A percentile compares a stretch with the other conserved stretches of the same genome.
These are phyloP conservation scores for Myrmaecium sp. DNA, from an alignment of 2,329 filamentous ascomycete species.

Conservation along the genomic window DNA sequence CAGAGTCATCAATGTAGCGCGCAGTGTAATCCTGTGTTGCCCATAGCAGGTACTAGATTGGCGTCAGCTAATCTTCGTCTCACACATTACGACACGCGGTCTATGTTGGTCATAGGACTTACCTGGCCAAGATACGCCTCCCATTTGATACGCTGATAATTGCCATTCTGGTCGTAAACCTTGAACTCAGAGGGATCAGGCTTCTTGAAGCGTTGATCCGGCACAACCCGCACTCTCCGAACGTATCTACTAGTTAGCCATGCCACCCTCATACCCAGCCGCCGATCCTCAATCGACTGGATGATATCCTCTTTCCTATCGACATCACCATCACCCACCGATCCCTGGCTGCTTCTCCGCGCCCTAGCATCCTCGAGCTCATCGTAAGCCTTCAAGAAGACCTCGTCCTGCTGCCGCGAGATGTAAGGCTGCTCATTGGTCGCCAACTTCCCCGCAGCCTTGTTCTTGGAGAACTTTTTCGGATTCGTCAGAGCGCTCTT, in stretches of 20 bases:
- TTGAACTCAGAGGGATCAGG: conserved; percentile 13
- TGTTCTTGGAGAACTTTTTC: conserved; percentile 12
- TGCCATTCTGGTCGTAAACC: conserved; percentile 9
- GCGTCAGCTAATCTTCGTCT: no score
- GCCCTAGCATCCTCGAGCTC: conserved; percentile 7
- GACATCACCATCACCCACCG: conserved; percentile 2
- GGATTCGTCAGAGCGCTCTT: conserved; percentile 15
- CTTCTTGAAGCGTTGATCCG: conserved; percentile 11
- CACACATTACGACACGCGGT: no score
- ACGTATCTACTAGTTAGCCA: conserved; percentile 23
- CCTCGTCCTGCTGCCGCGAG: conserved; percentile 14
- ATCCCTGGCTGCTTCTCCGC: no score
- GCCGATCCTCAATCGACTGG: conserved; percentile 15
- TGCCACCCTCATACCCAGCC: conserved; percentile 19
- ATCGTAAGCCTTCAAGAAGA: conserved; percentile 18
- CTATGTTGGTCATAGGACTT: no score
- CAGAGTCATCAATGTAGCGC: conserved; percentile 19
- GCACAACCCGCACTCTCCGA: conserved; percentile 18
- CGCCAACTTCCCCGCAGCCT: conserved; percentile 15
- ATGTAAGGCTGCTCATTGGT: conserved; percentile 19
- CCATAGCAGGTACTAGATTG: conserved; percentile 11
- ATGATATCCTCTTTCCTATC: conserved; percentile 7
- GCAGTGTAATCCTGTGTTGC: conserved; percentile 17
- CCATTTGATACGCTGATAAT: conserved; percentile 13
- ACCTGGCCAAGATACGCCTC: conserved; percentile 17